Base-by-base conservation (phyloP, 2,329 filamentous ascomycete genomes). In the Xylaria sp. region DNA sequence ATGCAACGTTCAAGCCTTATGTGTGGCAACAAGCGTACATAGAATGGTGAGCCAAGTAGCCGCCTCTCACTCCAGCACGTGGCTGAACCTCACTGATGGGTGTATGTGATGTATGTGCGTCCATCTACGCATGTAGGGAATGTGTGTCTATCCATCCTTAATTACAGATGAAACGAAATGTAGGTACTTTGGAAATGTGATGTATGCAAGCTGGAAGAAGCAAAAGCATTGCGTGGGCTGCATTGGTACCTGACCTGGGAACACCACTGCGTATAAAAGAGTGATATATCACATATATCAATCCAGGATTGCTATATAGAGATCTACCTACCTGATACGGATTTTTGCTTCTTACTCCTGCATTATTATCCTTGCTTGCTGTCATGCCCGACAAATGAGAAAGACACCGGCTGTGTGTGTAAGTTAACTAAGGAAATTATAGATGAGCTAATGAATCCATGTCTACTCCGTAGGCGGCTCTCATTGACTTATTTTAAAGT, bases 171-270 rank as follows among this genome's bases (percentile, higher is more conserved):
- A 23, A 32, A 34, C 43, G 12, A 45, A 41, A 45, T n/a, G 36
- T 34, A 56, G 55, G 28, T 25, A 28, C 13, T 13, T 28, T 48
- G 20, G n/a, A 1, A 23, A 4, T 28, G 20, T n/a, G 8, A 20
- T 28, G 23, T 46, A 18, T 15, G 46, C 9, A 30, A 30, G 46
- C 46, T 28, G 23, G 43, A 8, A n/a, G 23, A 6, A 18, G 46
- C 15, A 55, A 36, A 32, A 28, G 55, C 25, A 18, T 7, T 25
- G 20, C 58, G n/a, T 32, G 45, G 60, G 55, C 50, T 43, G 60
- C 65, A 67, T 63, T 67, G 46, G 65, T 67, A 63, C 65, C 65
- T 67, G 60, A 67, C 41, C 41, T 23, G 43, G 45, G n/a, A 25
- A 52, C 20, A 39, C 32, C 20, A 12, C 23, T 50, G 20, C 28